phyloP scores from a whole-genome alignment of 2,329 filamentous ascomycete genomes.

The Claviceps spartinae region DNA sequence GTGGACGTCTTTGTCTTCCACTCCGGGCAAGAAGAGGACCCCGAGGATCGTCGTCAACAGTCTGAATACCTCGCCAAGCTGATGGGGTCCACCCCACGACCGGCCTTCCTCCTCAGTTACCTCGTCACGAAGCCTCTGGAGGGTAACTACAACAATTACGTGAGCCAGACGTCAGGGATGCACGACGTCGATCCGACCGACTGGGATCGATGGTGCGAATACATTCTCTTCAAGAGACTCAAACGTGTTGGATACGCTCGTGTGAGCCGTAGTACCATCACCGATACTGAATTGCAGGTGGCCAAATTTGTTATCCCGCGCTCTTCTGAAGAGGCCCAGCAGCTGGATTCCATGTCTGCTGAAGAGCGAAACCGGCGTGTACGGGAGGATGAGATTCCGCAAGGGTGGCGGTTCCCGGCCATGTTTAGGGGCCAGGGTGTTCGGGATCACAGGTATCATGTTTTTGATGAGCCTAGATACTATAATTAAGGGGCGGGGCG shows the following conservation, averaged over 20 bases:
- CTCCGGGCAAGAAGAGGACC: conserved; percentile 93
- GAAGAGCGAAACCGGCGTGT: conserved; percentile 47
- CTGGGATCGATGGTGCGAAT: conserved; percentile 98
- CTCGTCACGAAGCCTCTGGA: conserved; percentile 80
- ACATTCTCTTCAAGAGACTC: conserved; percentile 87
- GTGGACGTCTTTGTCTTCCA: conserved; percentile 97
- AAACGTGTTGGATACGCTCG: conserved; percentile 79
- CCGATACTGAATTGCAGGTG: conserved; percentile 92
- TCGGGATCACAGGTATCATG: conserved; percentile 82
- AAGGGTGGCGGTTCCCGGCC: conserved; percentile 69
- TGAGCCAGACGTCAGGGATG: conserved; percentile 79
- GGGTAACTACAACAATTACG: conserved; percentile 96
- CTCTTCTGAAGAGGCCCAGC: conserved; percentile 41
- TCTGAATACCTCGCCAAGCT: conserved; percentile 71
- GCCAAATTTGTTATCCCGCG: conserved; percentile 81
- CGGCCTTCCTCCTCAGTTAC: conserved; percentile 77
- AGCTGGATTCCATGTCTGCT: conserved; percentile 25
- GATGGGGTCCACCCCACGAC: conserved; percentile 72
- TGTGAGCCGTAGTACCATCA: conserved; percentile 80
- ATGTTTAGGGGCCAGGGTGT: conserved; percentile 78
- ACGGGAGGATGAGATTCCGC: conserved; percentile 59
- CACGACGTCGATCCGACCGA: conserved; percentile 84
- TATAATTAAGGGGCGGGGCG: conserved; percentile 23
- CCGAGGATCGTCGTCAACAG: conserved; percentile 79
- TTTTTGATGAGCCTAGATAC: conserved; percentile 85